A percentile compares a stretch with the other conserved stretches of the same genome.
These are phyloP conservation scores for Pouteria campechiana DNA, from an alignment of 179 eudicot species.

Conservation along the genomic window DNA sequence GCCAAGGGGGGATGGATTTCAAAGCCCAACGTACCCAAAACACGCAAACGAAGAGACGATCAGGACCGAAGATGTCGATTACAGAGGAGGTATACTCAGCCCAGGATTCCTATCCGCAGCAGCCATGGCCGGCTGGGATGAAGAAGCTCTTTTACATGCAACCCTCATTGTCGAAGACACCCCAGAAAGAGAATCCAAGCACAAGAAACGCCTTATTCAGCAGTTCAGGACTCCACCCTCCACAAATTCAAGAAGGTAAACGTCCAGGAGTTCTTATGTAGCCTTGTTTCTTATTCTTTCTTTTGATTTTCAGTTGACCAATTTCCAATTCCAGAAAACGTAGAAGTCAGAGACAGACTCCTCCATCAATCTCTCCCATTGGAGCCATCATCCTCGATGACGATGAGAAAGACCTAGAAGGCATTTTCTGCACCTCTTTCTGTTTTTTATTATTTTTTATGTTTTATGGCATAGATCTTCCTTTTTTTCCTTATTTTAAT, in stretches of 20 bases:
- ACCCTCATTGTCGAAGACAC: constrained; percentile 70
- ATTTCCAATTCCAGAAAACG: constrained; percentile 36
- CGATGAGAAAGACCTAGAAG: constrained; percentile 18
- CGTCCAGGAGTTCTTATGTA: no score
- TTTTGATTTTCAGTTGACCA: background rate
- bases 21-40: no score
- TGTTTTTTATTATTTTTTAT: no score
- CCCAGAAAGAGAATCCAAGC: constrained; percentile 45
- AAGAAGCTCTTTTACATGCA: constrained; percentile 60
- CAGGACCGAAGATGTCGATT: no score
- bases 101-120: no score
- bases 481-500: background rate
- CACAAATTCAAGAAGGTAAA: constrained; percentile 65
- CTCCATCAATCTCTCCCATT: constrained; percentile 21
- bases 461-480: no score
- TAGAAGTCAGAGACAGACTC: constrained; percentile 36
- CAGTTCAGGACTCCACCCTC: constrained; percentile 46
- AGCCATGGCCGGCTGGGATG: constrained; percentile 75
- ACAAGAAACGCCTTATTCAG: constrained; percentile 38
- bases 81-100: no score
- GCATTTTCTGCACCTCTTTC: constrained; percentile 3
- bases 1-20: no score
- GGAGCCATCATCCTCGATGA: constrained; percentile 58
- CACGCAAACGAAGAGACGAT: no score
- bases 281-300: no score